phyloP scores from a whole-genome alignment of 345 rosid species.

The Barbarea vulgaris region DNA sequence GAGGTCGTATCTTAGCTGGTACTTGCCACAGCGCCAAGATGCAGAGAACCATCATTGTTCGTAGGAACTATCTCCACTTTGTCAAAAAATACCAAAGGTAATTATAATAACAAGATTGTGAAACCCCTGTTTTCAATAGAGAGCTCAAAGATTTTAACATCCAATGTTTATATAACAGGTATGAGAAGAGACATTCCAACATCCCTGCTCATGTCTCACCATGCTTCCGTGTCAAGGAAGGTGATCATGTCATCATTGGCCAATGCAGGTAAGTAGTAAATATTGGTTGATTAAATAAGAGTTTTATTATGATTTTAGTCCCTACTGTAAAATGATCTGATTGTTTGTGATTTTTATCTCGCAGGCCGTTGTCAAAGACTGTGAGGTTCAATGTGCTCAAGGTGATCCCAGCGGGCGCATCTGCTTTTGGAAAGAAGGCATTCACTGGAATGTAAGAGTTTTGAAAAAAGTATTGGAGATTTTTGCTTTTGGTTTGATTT shows the following conservation, averaged over 20 bases:
- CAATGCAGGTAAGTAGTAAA: slow-evolving; percentile 78
- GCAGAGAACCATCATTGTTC: slow-evolving; percentile 86
- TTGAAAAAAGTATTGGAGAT: not conserved
- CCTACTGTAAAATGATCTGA: not conserved
- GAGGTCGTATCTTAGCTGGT: slow-evolving; percentile 93
- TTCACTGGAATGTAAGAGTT: slow-evolving; percentile 54
- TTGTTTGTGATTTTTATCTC: not conserved
- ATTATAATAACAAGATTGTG: not conserved
- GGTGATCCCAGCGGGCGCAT: slow-evolving; percentile 82
- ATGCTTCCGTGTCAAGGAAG: slow-evolving; percentile 79
- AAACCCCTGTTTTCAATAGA: not conserved
- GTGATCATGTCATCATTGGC: slow-evolving; percentile 73
- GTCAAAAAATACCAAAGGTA: slow-evolving; percentile 93
- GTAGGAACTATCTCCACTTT: slow-evolving; percentile 85
- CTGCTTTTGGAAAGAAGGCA: slow-evolving; percentile 70
- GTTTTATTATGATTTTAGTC: not conserved
- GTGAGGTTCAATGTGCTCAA: slow-evolving; percentile 78
- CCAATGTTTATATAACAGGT: slow-evolving; percentile 33
- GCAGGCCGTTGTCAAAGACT: slow-evolving; percentile 77
- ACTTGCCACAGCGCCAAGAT: slow-evolving; percentile 95
- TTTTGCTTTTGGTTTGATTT: slow-evolving; percentile 22
- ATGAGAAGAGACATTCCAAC: slow-evolving; percentile 81
- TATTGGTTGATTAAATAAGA: not conserved
- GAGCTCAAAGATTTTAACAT: not conserved
- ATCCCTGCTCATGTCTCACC: slow-evolving; percentile 71